Base-by-base conservation (phyloP, 176 grass and related monocot genomes). In the Carex kokanica region DNA sequence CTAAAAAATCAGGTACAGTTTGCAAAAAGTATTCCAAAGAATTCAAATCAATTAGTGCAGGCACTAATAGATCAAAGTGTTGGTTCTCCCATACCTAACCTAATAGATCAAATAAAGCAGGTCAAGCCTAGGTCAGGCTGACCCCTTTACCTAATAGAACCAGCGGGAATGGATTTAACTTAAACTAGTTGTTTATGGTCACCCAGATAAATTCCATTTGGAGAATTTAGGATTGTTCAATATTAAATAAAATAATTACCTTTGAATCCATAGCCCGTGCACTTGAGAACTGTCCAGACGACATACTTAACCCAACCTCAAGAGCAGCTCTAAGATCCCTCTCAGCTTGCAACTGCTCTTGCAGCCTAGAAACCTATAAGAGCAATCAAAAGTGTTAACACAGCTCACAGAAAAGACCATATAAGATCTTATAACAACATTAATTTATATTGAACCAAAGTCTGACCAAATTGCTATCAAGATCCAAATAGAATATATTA, bases 281-380 rank as follows among this genome's bases (percentile, higher is more conserved):
- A 72, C 62, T 89, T 83, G 93, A 96, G 82, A 96, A 85, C 55
- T 99, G 93, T 84, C 88, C 88, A 87, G 91, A 96, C 81, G 97
- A 92, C 91, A 96, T 96, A 81, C 90, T 99, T 82, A 99, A 85
- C 54, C 97, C 93, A 90, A 99, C 97, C 83, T 99, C 97, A 75
- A 99, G 81, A 67, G 93, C 97, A 96, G 97, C 83, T 92, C 97
- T 93, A 68, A 96, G 97, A 77, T 99, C 91, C 81, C 93, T 90
- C 83, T 99, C 97, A 90, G 97, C 88, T 77, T 96, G 97, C 69
- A 99, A 91, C 60, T 99, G 93, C 78, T 99, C 97, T 93, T 99
- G 97, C 80, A 99, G 85, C 81, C 93, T 93, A 81, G 97, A 99
- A 60, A 99, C 97, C 97, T 99, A 68, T 13, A 68, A 34, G 45